Conservation (phyloP, 495 filamentous ascomycete species). For the Annulohypoxylon nitens region DNA sequence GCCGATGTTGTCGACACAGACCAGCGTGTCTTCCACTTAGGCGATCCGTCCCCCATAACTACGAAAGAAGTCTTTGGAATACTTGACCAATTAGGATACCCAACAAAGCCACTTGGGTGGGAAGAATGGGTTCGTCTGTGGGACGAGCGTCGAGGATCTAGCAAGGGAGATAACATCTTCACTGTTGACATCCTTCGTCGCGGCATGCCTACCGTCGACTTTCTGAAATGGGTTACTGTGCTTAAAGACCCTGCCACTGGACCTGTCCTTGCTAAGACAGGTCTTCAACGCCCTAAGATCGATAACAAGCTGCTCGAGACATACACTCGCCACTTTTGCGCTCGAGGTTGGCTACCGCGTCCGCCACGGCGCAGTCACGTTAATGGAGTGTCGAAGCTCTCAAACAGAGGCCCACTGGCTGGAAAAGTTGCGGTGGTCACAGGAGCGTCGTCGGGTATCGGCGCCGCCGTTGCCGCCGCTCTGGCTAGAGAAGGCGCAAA, state of each 20-base stretch:
- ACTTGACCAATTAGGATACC: constrained; percentile 71
- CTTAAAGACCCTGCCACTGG: constrained; percentile 70
- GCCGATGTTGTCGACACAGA: constrained; percentile 65
- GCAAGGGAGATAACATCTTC: constrained; percentile 74
- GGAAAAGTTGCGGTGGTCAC: constrained; percentile 68
- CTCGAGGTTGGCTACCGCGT: constrained; percentile 72
- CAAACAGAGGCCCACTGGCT: constrained; percentile 62
- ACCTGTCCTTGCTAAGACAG: constrained; percentile 62
- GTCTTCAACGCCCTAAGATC: constrained; percentile 71
- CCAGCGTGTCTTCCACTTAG: constrained; percentile 73
- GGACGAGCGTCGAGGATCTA: constrained; percentile 68
- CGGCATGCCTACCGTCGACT: constrained; percentile 75
- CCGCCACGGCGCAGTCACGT: constrained; percentile 62
- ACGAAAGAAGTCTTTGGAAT: constrained; percentile 68
- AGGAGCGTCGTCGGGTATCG: constrained; percentile 68
- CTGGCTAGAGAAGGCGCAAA: constrained; percentile 67
- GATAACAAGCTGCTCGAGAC: constrained; percentile 71
- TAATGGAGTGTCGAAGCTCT: constrained; percentile 51
- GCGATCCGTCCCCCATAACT: constrained; percentile 72
- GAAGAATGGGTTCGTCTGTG: constrained; percentile 75
- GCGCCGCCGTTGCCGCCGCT: constrained; percentile 62
- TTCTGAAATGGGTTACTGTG: constrained; percentile 65
- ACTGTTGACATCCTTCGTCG: constrained; percentile 73
- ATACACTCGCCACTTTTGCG: constrained; percentile 77
- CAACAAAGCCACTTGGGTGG: constrained; percentile 68